phyloP scores from a whole-genome alignment of 2,329 filamentous ascomycete species.

The Pyricularia grisea region DNA sequence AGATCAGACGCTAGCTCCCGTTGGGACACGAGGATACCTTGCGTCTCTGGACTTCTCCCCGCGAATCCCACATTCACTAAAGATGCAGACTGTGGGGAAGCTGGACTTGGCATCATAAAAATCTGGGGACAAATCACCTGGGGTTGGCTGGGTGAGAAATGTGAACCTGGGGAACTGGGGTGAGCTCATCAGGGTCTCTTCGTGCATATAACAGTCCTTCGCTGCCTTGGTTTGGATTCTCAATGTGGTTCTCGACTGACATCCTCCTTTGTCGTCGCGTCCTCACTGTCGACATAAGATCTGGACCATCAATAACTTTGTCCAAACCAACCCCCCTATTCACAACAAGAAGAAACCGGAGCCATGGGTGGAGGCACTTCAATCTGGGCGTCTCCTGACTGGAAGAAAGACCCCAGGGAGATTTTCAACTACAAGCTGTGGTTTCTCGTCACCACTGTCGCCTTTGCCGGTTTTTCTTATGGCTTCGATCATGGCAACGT shows the following conservation, averaged over 20 bases:
- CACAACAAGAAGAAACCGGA: not conserved
- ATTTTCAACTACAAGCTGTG: conserved; percentile 3
- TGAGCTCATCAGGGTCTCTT: not conserved
- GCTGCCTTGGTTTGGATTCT: not conserved
- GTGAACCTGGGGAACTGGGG: not conserved
- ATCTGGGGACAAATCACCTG: not conserved
- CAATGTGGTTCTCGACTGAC: not conserved
- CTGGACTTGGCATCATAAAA: not conserved
- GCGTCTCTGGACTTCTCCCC: not conserved
- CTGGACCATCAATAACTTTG: not conserved
- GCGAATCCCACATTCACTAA: not conserved
- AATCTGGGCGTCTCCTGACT: conserved; percentile 1
- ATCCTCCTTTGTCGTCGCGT: not conserved
- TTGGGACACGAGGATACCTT: not conserved
- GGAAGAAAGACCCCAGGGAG: conserved; percentile 1
- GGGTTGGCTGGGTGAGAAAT: not conserved
- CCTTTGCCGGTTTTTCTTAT: conserved; percentile 2
- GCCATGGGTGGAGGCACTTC: not conserved
- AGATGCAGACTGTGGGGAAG: not conserved
- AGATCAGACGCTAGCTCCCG: not conserved
- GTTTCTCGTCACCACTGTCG: conserved; percentile 2
- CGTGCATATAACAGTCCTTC: not conserved
- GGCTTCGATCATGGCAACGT: conserved; percentile 8
- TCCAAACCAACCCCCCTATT: not conserved
- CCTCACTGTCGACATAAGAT: not conserved